phyloP scores from a whole-genome alignment of 2,329 filamentous ascomycete species.

The Zymoseptoria crescenta region DNA sequence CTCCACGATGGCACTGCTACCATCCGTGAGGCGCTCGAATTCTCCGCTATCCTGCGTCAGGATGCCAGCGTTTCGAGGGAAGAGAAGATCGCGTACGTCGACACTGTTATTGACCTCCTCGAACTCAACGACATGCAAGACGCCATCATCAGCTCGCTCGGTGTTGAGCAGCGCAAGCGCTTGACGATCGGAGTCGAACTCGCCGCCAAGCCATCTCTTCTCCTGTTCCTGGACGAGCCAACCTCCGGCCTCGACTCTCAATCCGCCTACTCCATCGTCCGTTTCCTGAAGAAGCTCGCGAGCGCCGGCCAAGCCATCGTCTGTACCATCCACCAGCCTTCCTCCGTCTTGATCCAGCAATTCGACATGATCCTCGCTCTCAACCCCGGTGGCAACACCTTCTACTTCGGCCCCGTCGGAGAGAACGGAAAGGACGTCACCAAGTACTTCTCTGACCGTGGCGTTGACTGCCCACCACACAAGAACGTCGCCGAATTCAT shows the following conservation, averaged over 20 bases:
- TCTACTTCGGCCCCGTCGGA: conserved; percentile 67
- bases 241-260: conserved; percentile 64
- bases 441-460: conserved; percentile 60
- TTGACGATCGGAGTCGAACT: conserved; percentile 68
- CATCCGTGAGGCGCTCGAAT: conserved; percentile 60
- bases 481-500: conserved; percentile 63
- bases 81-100: conserved; percentile 60
- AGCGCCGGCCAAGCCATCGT: conserved; percentile 62
- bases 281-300: conserved; percentile 61
- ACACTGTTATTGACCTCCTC: conserved; percentile 57
- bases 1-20: conserved; percentile 61
- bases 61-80: conserved; percentile 45
- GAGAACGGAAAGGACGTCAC: conserved; percentile 57
- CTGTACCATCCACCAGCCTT: conserved; percentile 68
- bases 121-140: conserved; percentile 60
- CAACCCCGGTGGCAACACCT: conserved; percentile 60
- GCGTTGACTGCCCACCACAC: conserved; percentile 56
- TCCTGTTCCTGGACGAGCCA: conserved; percentile 66
- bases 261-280: conserved; percentile 59
- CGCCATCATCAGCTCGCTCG: conserved; percentile 56
- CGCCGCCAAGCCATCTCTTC: conserved; percentile 58
- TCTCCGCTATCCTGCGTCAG: conserved; percentile 59
- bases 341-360: conserved; percentile 59
- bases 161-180: conserved; percentile 63
- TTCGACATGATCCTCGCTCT: conserved; percentile 68